Evolutionary conservation across 495 filamentous ascomycete genomes (phyloP).

Genomic region (Aspergillus panamensis): DNA sequence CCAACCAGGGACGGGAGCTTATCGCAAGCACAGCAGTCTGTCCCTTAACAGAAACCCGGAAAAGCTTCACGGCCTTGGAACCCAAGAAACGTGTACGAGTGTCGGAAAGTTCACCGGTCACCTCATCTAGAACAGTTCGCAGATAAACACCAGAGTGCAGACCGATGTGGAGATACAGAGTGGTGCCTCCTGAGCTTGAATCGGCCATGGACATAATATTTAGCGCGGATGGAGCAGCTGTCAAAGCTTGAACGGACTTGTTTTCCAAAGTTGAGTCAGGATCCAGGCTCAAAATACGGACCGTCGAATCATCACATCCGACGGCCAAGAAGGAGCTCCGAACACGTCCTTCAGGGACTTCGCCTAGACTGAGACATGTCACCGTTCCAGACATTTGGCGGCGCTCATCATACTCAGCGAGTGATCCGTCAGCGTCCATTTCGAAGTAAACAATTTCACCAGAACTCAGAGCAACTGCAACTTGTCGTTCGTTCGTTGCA

Average conservation of each 20-base stretch:
- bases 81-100: constrained; percentile 92
- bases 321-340: constrained; percentile 90
- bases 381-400: constrained; percentile 95
- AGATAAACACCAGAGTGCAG: constrained; percentile 94
- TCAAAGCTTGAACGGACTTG: constrained; percentile 89
- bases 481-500: constrained; percentile 87
- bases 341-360: constrained; percentile 82
- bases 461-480: constrained; percentile 88
- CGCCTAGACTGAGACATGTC: constrained; percentile 87
- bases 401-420: constrained; percentile 94
- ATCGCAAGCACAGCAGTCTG: constrained; percentile 86
- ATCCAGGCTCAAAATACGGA: constrained; percentile 85
- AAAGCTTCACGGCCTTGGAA: constrained; percentile 80
- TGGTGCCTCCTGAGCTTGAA: constrained; percentile 72
- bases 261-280: constrained; percentile 86
- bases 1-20: constrained; percentile 87
- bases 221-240: constrained; percentile 80
- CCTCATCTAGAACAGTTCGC: constrained; percentile 86
- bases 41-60: constrained; percentile 78
- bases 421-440: constrained; percentile 83
- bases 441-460: constrained; percentile 98
- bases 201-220: constrained; percentile 96
- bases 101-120: constrained; percentile 90
- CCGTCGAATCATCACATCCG: constrained; percentile 93
- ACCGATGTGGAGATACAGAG: constrained; percentile 90